These are phyloP conservation scores for Camellia sinensis DNA, from an alignment of 148 eudicot species.

Conservation along the genomic window DNA sequence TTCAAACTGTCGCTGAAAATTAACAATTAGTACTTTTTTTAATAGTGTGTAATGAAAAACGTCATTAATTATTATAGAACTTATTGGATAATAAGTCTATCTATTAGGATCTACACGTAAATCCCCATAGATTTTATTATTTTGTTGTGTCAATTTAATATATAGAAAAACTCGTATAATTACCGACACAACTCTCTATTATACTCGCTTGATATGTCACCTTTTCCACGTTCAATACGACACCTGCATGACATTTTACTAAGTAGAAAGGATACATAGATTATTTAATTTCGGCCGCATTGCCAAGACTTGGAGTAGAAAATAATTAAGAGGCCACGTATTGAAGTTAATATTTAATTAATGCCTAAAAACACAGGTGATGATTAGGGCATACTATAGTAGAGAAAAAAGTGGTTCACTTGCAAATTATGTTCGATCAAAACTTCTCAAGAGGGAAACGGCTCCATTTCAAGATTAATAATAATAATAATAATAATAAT, in stretches of 20 bases:
- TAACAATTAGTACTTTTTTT: too few relatives aligned
- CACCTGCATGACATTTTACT: not conserved
- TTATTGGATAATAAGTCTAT: too few relatives aligned
- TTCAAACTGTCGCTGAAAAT: too few relatives aligned
- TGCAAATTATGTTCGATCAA: not conserved
- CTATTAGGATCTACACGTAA: too few relatives aligned
- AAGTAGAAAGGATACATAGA: too few relatives aligned
- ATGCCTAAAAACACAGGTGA: not conserved
- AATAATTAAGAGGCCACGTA: not conserved
- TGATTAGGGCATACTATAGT: too few relatives aligned
- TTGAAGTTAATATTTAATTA: not conserved
- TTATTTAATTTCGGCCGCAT: not conserved
- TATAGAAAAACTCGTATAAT: too few relatives aligned
- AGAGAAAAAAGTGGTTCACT: not conserved
- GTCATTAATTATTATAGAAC: too few relatives aligned
- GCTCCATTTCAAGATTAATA: conserved; percentile 2
- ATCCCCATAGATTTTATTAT: too few relatives aligned
- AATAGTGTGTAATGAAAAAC: too few relatives aligned
- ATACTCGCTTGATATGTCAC: not conserved
- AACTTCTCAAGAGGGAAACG: conserved; percentile 5
- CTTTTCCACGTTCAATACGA: not conserved
- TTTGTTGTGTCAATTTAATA: too few relatives aligned
- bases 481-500: too few relatives aligned
- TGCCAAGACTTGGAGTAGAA: not conserved
- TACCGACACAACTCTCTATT: not conserved